Evolutionary conservation across 495 filamentous ascomycete genomes (phyloP).

Genomic region (Hyaloscypha finlandica): DNA sequence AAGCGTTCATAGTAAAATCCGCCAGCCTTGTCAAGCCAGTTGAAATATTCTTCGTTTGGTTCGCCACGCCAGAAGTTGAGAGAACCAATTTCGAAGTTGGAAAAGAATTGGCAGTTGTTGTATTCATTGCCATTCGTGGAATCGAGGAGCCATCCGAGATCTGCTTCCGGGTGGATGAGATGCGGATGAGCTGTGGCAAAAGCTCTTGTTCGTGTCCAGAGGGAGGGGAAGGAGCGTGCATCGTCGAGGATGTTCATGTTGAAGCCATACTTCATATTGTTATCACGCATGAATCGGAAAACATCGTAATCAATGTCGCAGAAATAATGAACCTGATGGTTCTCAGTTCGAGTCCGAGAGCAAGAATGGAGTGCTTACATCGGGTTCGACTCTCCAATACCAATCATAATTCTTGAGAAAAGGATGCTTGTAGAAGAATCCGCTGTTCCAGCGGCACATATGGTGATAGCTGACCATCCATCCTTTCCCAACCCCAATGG

Average conservation of each 20-base stretch:
- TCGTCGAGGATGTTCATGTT: constrained; percentile 58
- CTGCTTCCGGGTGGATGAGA: constrained; percentile 50
- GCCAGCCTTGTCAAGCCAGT: constrained; percentile 56
- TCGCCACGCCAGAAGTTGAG: constrained; percentile 60
- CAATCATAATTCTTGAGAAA: constrained; percentile 55
- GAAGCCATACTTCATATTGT: constrained; percentile 69
- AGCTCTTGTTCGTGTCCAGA: constrained; percentile 47
- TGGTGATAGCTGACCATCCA: constrained; percentile 64
- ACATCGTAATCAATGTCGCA: constrained; percentile 72
- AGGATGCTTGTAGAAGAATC: constrained; percentile 73
- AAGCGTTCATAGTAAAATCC: constrained; percentile 66
- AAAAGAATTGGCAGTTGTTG: constrained; percentile 58
- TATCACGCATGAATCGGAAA: constrained; percentile 74
- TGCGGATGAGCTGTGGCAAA: constrained; percentile 50
- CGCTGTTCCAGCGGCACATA: constrained; percentile 77
- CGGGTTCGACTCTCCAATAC: constrained; percentile 76
- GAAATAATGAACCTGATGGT: constrained; percentile 53
- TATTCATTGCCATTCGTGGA: constrained; percentile 30
- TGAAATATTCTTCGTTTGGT: constrained; percentile 58
- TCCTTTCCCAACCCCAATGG: constrained; percentile 56
- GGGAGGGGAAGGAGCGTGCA: constrained; percentile 49
- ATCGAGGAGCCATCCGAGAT: constrained; percentile 51
- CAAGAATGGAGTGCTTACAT: constrained; percentile 22
- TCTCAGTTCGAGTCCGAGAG: background rate
- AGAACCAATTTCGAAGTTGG: constrained; percentile 65